Base-by-base conservation (phyloP, 73 alveolate species). In the Paraurostyla sp. region DNA sequence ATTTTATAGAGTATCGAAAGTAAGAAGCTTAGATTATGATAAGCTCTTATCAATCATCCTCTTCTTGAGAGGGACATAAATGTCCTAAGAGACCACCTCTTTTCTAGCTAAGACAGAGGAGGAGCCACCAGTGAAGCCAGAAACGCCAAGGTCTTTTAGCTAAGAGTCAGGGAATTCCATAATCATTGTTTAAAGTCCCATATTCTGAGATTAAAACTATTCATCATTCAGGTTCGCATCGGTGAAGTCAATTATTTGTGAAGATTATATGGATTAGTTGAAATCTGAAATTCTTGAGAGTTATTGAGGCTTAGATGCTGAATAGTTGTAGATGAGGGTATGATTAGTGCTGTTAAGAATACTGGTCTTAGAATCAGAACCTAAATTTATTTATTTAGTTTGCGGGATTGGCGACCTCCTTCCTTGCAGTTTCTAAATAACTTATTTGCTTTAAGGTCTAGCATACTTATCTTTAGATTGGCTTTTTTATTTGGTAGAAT, bases 51-150 rank as follows among this genome's bases (percentile, higher is more conserved):
- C 82, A 33, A 65, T 45, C 4, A 73, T 27, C 16, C 86, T 40
- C 71, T 73, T 73, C 29, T 73, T 73, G 3, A 73, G 11, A 0
- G 86, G 86, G 20, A 73, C 86, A 73, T 73, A 73, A 18, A 73
- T 3, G 11, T 73, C 30, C 11, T 73, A 29, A 6, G 16, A 20
- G 18, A 32, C 27, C 4, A 9, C 22, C 42, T 49, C 49, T 49
- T 73, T 73, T 23, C 86, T 20, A 2, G 86, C 86, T 29, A 73
- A 36, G 0, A 56, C 86, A 20, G 71, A 48, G 30, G 86, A 73
- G 1, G 86, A 73, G 18, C 86, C 86, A 6, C 86, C 86, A 33
- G 71, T 56, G 29, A 33, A 73, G 20, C 86, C 86, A 3, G 48
- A 20, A 6, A 73, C 3, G n/a, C 86, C 86, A 48, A 73, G 25